Evolutionary conservation across 2,329 filamentous ascomycete species (phyloP), one percentile per base, ranked within the genome.

Genomic region (Botryotinia globosa): DNA sequence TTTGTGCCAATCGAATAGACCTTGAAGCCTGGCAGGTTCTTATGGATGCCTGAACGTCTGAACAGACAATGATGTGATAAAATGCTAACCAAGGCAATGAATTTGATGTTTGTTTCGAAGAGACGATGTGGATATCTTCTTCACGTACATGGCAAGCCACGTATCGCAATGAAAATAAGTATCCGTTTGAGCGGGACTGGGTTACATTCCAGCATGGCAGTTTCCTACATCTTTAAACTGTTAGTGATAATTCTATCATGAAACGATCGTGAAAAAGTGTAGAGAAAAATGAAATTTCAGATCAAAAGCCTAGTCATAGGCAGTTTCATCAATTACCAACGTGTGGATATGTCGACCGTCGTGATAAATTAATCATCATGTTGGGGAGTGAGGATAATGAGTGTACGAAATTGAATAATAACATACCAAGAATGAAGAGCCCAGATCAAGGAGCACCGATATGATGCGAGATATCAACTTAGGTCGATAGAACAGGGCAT

Each of bases 331-430:
- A 94, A 91, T 68, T 84, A 87, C 88, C 84, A 84, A 82, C 78
- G 75, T 83, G 85, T 88, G 85, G 87, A 89, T 94, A 92, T 91
- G 91, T 91, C 91, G 91, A 94, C 91, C 91, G 91, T 94, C 91
- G 91, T 94, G 91, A 93, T 90, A 88, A 88, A 83, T 85, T 85
- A 87, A 88, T 92, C 90, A 92, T 92, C 90, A 91, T 90, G 76
- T 83, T 82, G 86, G 79, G 74, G 74, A 75, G 77, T 75, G 70
- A 63, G 63, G 51, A 56, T 48, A 64, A 9, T 69, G 61, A 74
- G 73, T 20, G 65, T 44, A 56, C 7, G 3, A 45, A n/a, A 42
- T 39, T 12, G 29, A 48, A 39, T 61, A 14, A 9, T 48, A 66
- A 72, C 77, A 66, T 78, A 78, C 77, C 74, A 42, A 29, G 29